These are phyloP conservation scores for Iris pallida DNA, from an alignment of 116 monocot species.

Conservation along the genomic window DNA sequence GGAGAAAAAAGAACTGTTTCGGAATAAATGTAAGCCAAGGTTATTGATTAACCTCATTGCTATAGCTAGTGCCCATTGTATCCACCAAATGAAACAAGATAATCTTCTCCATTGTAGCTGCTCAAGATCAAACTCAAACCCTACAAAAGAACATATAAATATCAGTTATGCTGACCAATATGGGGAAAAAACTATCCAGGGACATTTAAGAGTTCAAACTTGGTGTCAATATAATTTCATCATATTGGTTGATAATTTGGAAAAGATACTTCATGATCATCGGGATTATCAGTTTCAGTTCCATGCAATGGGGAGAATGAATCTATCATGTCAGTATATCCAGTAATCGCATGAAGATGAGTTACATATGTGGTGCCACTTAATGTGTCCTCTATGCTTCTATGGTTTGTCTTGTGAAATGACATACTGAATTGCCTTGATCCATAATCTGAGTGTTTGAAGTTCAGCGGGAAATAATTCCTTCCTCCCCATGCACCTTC, in stretches of 20 bases:
- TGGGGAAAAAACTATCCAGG: too few relatives aligned
- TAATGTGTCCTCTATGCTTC: conserved; percentile 16
- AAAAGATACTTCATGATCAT: too few relatives aligned
- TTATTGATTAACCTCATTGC: conserved; percentile 52
- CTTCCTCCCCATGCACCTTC: conserved; percentile 17
- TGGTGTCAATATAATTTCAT: too few relatives aligned
- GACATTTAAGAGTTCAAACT: too few relatives aligned
- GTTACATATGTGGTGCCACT: conserved; percentile 18
- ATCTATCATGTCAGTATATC: conserved; percentile 25
- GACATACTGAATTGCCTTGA: conserved; percentile 24
- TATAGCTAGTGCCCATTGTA: conserved; percentile 94
- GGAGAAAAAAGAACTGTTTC: background rate
- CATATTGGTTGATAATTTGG: too few relatives aligned
- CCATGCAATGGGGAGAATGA: conserved; percentile 8
- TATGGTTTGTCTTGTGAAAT: conserved; percentile 21
- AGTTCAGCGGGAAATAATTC: conserved; percentile 26
- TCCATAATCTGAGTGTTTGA: conserved; percentile 28
- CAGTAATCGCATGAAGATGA: conserved; percentile 24
- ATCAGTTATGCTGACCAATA: background rate
- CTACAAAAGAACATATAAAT: conserved; percentile 24
- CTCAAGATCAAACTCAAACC: conserved; percentile 70
- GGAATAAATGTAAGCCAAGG: background rate
- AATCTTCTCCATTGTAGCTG: conserved; percentile 72
- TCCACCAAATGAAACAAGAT: conserved; percentile 89
- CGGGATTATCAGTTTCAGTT: conserved; percentile 3